phyloP scores from a whole-genome alignment of 2,329 filamentous ascomycete genomes.

The Xylariales sp. region DNA sequence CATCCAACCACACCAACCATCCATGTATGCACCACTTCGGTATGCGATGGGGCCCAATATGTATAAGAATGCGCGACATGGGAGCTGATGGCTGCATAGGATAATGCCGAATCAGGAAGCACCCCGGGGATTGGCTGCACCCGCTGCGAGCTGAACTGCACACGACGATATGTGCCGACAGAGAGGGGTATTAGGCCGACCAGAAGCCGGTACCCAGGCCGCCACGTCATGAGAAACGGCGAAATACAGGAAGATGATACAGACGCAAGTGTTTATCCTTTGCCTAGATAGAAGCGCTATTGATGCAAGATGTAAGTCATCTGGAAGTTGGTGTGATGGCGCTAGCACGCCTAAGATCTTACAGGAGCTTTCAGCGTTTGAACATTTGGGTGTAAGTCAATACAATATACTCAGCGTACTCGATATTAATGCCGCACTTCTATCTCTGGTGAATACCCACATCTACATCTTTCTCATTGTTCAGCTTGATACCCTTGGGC shows the following conservation, averaged over 20 bases:
- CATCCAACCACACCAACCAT: neutral
- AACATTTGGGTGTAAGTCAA: neutral
- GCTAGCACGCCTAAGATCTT: neutral
- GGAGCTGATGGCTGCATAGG: neutral
- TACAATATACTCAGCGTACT: neutral
- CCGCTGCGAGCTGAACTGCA: neutral
- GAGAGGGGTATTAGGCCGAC: neutral
- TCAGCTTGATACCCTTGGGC: neutral
- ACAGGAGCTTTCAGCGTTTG: neutral
- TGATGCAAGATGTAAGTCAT: slow-evolving; percentile 1
- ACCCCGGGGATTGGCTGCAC: neutral
- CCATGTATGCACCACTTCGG: neutral
- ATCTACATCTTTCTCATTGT: neutral
- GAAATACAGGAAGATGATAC: neutral
- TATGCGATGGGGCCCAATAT: neutral
- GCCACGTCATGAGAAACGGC: neutral
- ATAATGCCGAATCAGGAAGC: slow-evolving; percentile 1
- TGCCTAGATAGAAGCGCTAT: neutral
- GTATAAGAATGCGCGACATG: neutral
- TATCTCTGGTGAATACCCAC: neutral
- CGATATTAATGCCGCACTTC: neutral
- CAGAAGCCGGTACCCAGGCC: neutral
- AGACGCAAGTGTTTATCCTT: neutral
- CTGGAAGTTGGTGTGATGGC: neutral
- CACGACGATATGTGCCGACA: neutral